Evolutionary conservation across 257 asterid species (phyloP), one percentile per base, ranked within the genome.

Genomic region (Nicotiana sylvestris): DNA sequence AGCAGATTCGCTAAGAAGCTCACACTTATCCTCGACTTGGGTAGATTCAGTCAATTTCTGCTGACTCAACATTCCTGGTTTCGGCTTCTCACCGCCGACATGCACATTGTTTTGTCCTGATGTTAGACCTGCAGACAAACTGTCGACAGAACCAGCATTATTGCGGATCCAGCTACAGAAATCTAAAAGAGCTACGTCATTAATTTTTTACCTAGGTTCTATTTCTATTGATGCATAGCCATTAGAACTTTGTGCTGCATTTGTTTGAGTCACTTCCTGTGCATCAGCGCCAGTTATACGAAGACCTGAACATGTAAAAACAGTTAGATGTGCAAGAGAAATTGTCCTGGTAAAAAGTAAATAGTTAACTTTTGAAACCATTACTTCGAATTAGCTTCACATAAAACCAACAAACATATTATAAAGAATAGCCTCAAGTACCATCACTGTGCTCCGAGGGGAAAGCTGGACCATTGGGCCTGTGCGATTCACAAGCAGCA

Each of bases 161-260:
- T 83, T 78, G 55, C 53, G 57, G 65, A 11, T 39, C 61, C 3
- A 49, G 55, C 3, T n/a, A 30, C 64, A 12, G 33, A 16, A 25
- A 57, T 39, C 53, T 15, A 67, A 66, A 7, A 65, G 65, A 60
- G 37, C 29, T 18, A 18, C 55, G 76, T 30, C 68, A 55, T 27
- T 82, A 12, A 66, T 32, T 61, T 81, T 82, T 89, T 85, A 93
- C 97, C 98, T 88, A 57, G 90, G 76, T 69, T 89, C 87, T 81
- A 88, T 87, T n/a, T 89, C 87, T 81, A 89, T 87, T 13, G 88
- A 39, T 25, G 86, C 72, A 83, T 62, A 81, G 43, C 90, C 90
- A 85, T 91, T 86, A 51, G 61, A 80, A 57, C 64, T 82, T 82
- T 74, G 88, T 55, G 68, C 84, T 84, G 51, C 83, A 27, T 80